phyloP scores from a whole-genome alignment of 2,329 filamentous ascomycete species.

The Remersonia thermophila region DNA sequence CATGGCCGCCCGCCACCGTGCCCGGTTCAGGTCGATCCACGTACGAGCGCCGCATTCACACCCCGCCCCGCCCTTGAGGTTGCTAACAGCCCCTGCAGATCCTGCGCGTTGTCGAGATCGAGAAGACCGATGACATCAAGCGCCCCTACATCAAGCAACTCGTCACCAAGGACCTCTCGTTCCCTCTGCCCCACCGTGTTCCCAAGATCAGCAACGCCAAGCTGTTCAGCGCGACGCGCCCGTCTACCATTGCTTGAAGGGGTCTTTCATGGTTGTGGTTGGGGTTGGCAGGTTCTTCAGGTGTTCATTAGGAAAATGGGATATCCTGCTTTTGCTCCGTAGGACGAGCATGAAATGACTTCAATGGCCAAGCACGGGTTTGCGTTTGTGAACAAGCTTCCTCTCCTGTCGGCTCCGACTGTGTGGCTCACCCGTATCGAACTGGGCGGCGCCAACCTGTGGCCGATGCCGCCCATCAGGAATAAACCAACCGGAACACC shows the following conservation, averaged over 20 bases:
- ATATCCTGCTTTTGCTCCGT: slow-evolving; percentile 46
- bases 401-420: slow-evolving; percentile 1
- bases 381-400: slow-evolving; percentile 8
- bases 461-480: not conserved
- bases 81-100: slow-evolving; percentile 47
- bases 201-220: slow-evolving; percentile 74
- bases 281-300: slow-evolving; percentile 43
- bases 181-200: slow-evolving; percentile 96
- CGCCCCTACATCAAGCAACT: slow-evolving; percentile 99
- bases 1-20: slow-evolving; percentile 97
- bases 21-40: slow-evolving; percentile 96
- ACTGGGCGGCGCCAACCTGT: not conserved
- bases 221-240: slow-evolving; percentile 85
- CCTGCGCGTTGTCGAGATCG: slow-evolving; percentile 93
- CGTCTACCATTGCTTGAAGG: slow-evolving; percentile 93
- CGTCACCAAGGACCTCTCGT: slow-evolving; percentile 85
- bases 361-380: slow-evolving; percentile 20
- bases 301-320: slow-evolving; percentile 52
- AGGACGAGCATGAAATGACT: slow-evolving; percentile 33
- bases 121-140: slow-evolving; percentile 90
- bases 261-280: slow-evolving; percentile 35
- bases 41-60: slow-evolving; percentile 55
- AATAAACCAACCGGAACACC: no score
- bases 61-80: not conserved
- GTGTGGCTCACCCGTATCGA: slow-evolving; percentile 4